Evolutionary conservation across 1,284 basidiomycete genomes (phyloP), one percentile per base, ranked within the genome.

Genomic region (Trametes versicolor): DNA sequence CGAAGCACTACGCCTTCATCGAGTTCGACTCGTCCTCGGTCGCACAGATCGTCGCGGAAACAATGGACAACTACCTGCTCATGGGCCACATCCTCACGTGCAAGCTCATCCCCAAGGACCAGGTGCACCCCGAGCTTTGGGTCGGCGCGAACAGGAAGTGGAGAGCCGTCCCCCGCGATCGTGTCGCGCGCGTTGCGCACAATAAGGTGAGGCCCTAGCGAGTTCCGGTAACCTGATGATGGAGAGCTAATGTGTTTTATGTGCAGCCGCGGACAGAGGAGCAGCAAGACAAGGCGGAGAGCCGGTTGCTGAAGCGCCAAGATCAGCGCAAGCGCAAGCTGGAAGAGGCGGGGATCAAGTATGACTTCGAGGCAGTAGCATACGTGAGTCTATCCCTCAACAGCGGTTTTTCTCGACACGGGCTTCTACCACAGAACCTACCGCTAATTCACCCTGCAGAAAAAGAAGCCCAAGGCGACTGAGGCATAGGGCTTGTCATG

Each of bases 51-150:
- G 98, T 99, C 12, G 92, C 94, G 7, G 98, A 99, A 75, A 99
- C 98, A 51, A 99, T 99, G 97, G 89, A 99, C 85, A 99, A 99
- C 81, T 99, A 99, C 79, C 87, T 99, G 34, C 84, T 99, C 70
- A 89, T 94, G 84, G 97, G 97, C 4, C 95, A 98, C 73, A 90
- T 99, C 69, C 84, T 99, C 54, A 89, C 89, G 65, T 98, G 97
- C 81, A 91, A 93, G 73, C 80, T 95, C 63, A 88, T 98, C 62
- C 92, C 96, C 23, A 89, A 90, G 70, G 95, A 97, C 36, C 81
- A 97, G 70, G 87, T 99, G 0, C 97, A 99, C 77, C 93, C 96
- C 5, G 89, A 96, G 74, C 80, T 99, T 4, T 99, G 98, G 98
- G 83, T 97, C 17, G 97, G 98, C n/a, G 95, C 97, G 25, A 97